Evolutionary conservation across 2,329 filamentous ascomycete genomes (phyloP).

Genomic region (Aureobasidium namibiae): DNA sequence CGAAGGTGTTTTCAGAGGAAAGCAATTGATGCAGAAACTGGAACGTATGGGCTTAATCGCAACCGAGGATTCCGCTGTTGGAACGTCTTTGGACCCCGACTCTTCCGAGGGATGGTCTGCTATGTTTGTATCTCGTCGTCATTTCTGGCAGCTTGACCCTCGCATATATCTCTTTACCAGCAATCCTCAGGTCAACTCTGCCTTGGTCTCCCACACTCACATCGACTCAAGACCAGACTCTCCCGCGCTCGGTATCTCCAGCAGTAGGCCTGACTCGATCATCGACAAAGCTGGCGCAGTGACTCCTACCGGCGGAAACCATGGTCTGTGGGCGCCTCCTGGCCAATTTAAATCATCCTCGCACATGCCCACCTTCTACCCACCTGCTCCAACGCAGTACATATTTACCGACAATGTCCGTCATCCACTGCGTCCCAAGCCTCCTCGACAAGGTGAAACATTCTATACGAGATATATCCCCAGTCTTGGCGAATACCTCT

Average conservation of each 20-base stretch:
- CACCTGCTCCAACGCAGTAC: constrained; percentile 74
- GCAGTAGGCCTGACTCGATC: not conserved
- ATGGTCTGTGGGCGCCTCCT: constrained; percentile 29
- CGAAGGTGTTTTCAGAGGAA: constrained; percentile 80
- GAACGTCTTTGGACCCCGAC: constrained; percentile 45
- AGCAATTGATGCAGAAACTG: constrained; percentile 77
- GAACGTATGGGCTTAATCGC: constrained; percentile 86
- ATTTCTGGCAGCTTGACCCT: constrained; percentile 89
- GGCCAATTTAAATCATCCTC: constrained; percentile 75
- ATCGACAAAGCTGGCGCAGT: constrained; percentile 2
- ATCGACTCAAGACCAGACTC: constrained; percentile 13
- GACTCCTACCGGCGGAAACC: not conserved
- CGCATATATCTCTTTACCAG: constrained; percentile 82
- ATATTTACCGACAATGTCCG: constrained; percentile 68
- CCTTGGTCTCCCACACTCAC: constrained; percentile 30
- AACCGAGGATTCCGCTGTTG: constrained; percentile 67
- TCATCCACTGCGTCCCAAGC: constrained; percentile 81
- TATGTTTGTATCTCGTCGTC: constrained; percentile 73
- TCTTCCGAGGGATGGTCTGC: constrained; percentile 59
- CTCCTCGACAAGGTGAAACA: constrained; percentile 79
- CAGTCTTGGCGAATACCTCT: constrained; percentile 73
- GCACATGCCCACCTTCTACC: constrained; percentile 85
- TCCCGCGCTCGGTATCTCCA: constrained; percentile 7
- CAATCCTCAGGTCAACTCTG: constrained; percentile 34
- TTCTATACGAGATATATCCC: constrained; percentile 87